Base-by-base conservation (phyloP, 2,329 filamentous ascomycete genomes). In the Paecilomyces fulvus region DNA sequence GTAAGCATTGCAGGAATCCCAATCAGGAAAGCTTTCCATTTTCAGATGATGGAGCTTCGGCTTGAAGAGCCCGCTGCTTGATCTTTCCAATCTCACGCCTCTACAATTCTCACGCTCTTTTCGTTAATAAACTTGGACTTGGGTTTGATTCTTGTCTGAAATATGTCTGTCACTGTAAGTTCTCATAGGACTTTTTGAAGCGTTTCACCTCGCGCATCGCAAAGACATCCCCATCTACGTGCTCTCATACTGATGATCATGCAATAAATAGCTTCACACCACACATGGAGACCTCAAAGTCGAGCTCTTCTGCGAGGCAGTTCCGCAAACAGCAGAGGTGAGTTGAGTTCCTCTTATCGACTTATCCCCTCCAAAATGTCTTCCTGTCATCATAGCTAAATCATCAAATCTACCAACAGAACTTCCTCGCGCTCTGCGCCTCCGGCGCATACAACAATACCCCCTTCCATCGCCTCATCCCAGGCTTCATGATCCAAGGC, bases 281-380 rank as follows among this genome's bases (percentile, higher is more conserved):
- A 89, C 86, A 53, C 82, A 88, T 54, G 94, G 94, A 70, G 87
- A 94, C 74, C 81, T 99, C 70, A 99, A 97, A 77, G 83, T 97
- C 65, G 94, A 97, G 74, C 80, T 99, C 63, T 97, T 96, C 77
- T 97, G 92, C 78, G 90, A 96, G 72, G 87, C 89, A 64, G 90
- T 95, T 30, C 94, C 94, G 60, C 92, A 92, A 73, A 96, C 94
- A 0, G 88, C 91, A 60, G 89, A 96, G 77, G 87, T 87, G 76
- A 56, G 76, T 64, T 87, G 76, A 56, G 76, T 64, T 28, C 28
- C 20, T 14, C 8, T 3, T n/a, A 12, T 30, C 21, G 49, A 17
- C 21, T 17, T 49, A 12, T 28, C 25, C 25, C 25, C 7, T 28
- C 4, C 25, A 28, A 28, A 28, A 28, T 23, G n/a, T 49, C n/a